Evolutionary conservation across 176 grass and related monocot species (phyloP), one percentile per base, ranked within the genome.

Genomic region (Puya raimondii): DNA sequence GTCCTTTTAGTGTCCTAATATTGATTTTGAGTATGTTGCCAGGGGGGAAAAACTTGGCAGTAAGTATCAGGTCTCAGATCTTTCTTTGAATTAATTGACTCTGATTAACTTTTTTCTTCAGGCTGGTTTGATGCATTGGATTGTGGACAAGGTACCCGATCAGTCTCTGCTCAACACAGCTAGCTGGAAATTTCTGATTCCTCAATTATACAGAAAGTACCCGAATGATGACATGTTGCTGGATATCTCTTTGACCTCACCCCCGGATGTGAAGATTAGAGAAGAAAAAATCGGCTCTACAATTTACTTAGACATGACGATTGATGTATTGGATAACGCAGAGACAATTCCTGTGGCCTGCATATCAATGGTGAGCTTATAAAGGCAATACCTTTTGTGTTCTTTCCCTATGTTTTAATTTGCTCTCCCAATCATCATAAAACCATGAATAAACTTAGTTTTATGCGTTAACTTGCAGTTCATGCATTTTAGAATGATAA

Each of bases 171-270:
- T 97, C 68, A 97, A 90, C 50, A 97, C 93, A 49, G 84, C 81
- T 77, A 92, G 74, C 66, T 97, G 89, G 89, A 84, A 82, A 49
- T 86, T 87, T 86, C 70, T 97, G 7, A 83, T 97, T 92, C 93
- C 93, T 26, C 78, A 25, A 53, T 79, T 97, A 51, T 97, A 92
- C 70, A 70, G 23, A 47, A 74, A 82, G 66, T 97, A 88, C 73
- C 93, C 84, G 68, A 79, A 90, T 64, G 79, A 91, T 70, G 82
- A 88, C 67, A 90, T 97, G 74, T 4, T 82, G 50, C 69, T 97
- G 64, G 85, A 92, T 77, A 92, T 97, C 80, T 97, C 86, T 71
- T 70, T 88, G 80, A 84, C 83, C 67, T 92, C 89, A 49, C 68
- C 89, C 51, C 86, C 93, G 14, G 67, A 68, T 21, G 76, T 92